Evolutionary conservation across 2,329 filamentous ascomycete species (phyloP).

Genomic region (Orbilia brochopaga): DNA sequence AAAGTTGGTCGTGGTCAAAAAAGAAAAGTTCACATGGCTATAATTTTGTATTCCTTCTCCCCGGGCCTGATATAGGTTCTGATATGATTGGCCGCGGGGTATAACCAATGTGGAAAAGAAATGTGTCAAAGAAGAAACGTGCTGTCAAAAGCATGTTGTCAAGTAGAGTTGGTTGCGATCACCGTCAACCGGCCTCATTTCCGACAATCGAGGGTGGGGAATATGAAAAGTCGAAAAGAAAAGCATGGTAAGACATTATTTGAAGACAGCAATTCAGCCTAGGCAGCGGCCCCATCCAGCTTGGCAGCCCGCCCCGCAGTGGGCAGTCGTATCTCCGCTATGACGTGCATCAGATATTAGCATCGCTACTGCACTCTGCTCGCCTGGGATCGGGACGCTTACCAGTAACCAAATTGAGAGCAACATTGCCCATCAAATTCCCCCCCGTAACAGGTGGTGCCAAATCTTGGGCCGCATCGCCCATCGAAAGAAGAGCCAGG

Average conservation of each 20-base stretch:
- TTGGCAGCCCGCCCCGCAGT: conserved; percentile 52
- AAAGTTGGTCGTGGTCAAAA: too few species aligned
- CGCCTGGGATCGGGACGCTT: neutral
- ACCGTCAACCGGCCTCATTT: too few species aligned
- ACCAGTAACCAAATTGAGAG: conserved; percentile 57
- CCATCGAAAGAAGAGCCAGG: conserved; percentile 40
- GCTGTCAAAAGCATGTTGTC: too few species aligned
- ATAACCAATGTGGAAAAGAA: neutral
- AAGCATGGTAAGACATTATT: neutral
- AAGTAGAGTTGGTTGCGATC: too few species aligned
- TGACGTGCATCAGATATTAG: conserved; percentile 10
- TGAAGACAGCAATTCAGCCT: conserved; percentile 15
- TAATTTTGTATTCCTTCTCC: too few species aligned
- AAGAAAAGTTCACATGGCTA: too few species aligned
- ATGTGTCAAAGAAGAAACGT: neutral
- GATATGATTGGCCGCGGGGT: neutral
- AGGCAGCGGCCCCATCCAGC: conserved; percentile 35
- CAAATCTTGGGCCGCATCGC: conserved; percentile 29
- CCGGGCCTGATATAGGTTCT: too few species aligned
- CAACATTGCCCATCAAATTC: conserved; percentile 54
- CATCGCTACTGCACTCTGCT: neutral
- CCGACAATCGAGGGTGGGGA: neutral
- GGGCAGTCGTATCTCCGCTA: conserved; percentile 43
- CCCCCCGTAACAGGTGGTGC: conserved; percentile 45
- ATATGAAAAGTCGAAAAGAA: neutral